Percentiles rank a stretch among this genome's conserved stretches.
Evolutionary conservation across 2,329 filamentous ascomycete genomes (phyloP).

Genomic region (Ceratocystis papillata): DNA sequence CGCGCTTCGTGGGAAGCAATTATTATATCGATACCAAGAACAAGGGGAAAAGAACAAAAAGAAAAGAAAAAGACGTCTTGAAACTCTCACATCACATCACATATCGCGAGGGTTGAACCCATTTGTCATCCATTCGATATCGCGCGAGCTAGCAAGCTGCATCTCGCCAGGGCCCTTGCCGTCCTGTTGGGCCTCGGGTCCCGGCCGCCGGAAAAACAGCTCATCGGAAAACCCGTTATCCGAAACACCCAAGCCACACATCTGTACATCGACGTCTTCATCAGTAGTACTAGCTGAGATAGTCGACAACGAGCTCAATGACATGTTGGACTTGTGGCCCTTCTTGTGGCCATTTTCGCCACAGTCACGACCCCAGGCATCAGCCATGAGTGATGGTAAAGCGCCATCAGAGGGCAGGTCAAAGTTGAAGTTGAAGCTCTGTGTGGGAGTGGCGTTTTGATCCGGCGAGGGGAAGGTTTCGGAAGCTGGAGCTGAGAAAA

Average conservation of each 20-base stretch:
- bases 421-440: conserved; percentile 14
- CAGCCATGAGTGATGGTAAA: neutral
- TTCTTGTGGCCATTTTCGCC: conserved; percentile 4
- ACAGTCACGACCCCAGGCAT: neutral
- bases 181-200: neutral
- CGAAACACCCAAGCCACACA: conserved; percentile 1
- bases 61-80: neutral
- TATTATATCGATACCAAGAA: conserved; percentile 3
- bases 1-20: conserved; percentile 3
- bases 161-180: conserved; percentile 31
- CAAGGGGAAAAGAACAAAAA: neutral
- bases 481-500: conserved; percentile 11
- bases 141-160: neutral
- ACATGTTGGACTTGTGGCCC: conserved; percentile 10
- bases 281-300: conserved; percentile 9
- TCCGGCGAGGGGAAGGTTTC: neutral
- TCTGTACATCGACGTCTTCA: conserved; percentile 2
- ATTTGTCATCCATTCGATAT: conserved; percentile 42
- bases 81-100: neutral
- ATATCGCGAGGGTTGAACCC: conserved; percentile 34
- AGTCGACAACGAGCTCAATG: conserved; percentile 12
- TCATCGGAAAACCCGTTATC: neutral
- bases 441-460: conserved; percentile 1
- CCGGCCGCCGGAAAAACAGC: neutral
- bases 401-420: neutral